Percentiles rank a stretch among this genome's conserved stretches.
Evolutionary conservation across 2,329 filamentous ascomycete genomes (phyloP).

Genomic region (Corinectria fuckeliana): DNA sequence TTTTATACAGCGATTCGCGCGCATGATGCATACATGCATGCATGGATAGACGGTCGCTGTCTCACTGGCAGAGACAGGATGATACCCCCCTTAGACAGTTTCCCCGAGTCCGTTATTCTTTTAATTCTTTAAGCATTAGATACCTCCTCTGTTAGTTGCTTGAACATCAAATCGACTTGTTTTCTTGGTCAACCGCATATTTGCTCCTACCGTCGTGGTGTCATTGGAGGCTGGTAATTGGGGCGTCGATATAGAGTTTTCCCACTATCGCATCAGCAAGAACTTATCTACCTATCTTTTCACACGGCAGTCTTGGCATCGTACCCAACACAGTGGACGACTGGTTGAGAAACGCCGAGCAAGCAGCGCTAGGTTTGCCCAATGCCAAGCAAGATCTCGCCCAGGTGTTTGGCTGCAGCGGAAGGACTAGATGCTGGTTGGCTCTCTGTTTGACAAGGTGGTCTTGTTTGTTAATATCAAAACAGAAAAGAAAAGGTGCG

Average conservation of each 20-base stretch:
- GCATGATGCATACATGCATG: conserved; percentile 26
- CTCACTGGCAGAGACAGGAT: conserved; percentile 17
- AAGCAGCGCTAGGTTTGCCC: conserved; percentile 1
- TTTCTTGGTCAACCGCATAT: neutral
- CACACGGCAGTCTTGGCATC: conserved; percentile 1
- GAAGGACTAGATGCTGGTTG: neutral
- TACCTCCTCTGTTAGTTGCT: conserved; percentile 13
- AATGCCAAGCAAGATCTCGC: conserved; percentile 13
- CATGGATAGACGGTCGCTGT: conserved; percentile 23
- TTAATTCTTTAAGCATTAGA: conserved; percentile 12
- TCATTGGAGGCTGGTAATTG: neutral
- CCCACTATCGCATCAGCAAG: neutral
- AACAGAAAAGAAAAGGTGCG: neutral
- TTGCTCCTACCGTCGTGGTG: neutral
- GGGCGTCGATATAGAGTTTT: conserved; percentile 13
- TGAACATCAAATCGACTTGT: conserved; percentile 9
- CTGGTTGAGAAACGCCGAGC: conserved; percentile 1
- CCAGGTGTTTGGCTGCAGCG: conserved; percentile 6
- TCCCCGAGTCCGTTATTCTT: conserved; percentile 18
- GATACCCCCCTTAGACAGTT: conserved; percentile 37
- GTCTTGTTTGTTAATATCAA: neutral
- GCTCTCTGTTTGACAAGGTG: neutral
- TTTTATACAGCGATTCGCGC: conserved; percentile 16
- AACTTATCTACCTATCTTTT: neutral
- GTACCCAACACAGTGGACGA: conserved; percentile 2